Base-by-base conservation (phyloP, 306 rosid genomes). In the Mucuna pruriens region DNA sequence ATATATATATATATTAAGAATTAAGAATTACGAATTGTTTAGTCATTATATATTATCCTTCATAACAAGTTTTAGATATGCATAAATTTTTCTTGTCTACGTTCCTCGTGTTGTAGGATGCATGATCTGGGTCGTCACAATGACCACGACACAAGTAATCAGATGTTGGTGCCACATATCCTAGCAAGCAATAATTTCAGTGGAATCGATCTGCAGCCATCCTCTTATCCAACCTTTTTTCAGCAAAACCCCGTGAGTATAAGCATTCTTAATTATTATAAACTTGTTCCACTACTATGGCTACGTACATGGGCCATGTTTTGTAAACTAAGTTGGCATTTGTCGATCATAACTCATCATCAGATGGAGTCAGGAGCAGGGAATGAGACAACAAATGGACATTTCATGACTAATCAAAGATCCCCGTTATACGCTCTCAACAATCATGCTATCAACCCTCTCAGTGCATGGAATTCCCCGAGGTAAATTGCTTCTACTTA, bases 221-320 rank as follows among this genome's bases (percentile, higher is more conserved):
- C 44, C 33, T 23, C 34, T 8, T 46, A 31, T 63, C 45, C 77
- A 29, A 0, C 42, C 4, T 20, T 58, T 3, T 6, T 29, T 31
- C 54, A 42, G 12, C 49, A 34, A 82, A 82, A 57, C 16, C 44
- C 25, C 2, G 81, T 82, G 34, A 82, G 77, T 29, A 13, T 19
- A 65, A 26, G 33, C 33, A 19, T 26, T 39, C 19, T 44, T 11
- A 22, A 19, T 26, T 39, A 13, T 44, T 11, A 22, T 20, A 68
- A n/a, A 52, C 55, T 44, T 45, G 22, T 71, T 46, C 33, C 22
- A 11, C 7, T 7, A 8, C 16, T 39, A 38, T 25, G 34, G 9
- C 23, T 60, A 1, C 11, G 12, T 52, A 19, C 4, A 54, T 54
- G 61, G 1, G 17, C 17, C 25, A n/a, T 48, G 13, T 62, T 52